A percentile compares a stretch with the other conserved stretches of the same genome.
These are phyloP conservation scores for Apiospora kogelbergensis DNA, from an alignment of 2,329 filamentous ascomycete genomes.

Conservation along the genomic window DNA sequence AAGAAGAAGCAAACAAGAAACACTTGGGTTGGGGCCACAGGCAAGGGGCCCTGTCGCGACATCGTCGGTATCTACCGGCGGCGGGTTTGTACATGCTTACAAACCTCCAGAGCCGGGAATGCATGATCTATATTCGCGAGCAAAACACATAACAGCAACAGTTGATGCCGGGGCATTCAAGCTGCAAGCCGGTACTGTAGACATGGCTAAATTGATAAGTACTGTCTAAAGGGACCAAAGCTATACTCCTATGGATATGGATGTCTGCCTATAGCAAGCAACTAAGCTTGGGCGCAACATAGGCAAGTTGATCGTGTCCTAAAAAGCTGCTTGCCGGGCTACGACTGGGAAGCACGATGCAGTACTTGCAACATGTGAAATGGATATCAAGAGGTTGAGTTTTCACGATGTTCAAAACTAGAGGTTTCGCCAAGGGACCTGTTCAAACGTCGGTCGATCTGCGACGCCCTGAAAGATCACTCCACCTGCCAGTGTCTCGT, in stretches of 20 bases:
- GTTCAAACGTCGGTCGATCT: conserved; percentile 7
- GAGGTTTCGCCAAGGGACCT: conserved; percentile 6
- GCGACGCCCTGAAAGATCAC: background rate
- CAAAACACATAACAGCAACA: background rate
- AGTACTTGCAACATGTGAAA: background rate
- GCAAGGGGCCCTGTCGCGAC: background rate
- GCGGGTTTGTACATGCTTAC: background rate
- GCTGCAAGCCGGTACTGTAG: background rate
- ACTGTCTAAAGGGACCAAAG: background rate
- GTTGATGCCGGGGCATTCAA: background rate
- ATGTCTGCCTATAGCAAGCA: background rate
- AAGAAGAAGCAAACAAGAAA: background rate
- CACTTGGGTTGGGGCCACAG: background rate
- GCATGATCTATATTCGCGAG: background rate
- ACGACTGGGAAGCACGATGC: background rate
- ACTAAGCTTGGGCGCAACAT: background rate
- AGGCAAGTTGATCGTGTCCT: background rate
- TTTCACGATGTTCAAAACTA: background rate
- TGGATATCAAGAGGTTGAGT: background rate
- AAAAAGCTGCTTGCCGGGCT: background rate
- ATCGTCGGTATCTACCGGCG: background rate
- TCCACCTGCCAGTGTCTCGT: conserved; percentile 5
- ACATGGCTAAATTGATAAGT: background rate
- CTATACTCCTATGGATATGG: background rate
- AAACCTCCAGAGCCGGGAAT: background rate